These are phyloP conservation scores for Hemisphaericaspora subhashii DNA, from an alignment of 1,139 yeast species.

Conservation along the genomic window DNA sequence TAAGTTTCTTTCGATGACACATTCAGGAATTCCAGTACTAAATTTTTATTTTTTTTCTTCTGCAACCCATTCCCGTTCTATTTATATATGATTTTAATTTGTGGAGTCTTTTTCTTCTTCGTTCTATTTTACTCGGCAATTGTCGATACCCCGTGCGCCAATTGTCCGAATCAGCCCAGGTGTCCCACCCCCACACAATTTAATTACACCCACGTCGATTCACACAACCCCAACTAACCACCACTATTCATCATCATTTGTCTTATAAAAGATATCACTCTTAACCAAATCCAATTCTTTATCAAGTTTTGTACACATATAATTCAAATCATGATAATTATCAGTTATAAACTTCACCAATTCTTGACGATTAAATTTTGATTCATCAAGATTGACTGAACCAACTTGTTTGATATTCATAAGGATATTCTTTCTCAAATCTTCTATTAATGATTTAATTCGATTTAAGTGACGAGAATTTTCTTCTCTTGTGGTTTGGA, in stretches of 20 bases:
- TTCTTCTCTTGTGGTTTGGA: neutral
- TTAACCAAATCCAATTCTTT: constrained; percentile 11
- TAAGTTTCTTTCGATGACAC: too few species aligned
- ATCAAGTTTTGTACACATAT: constrained; percentile 11
- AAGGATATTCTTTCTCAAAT: constrained; percentile 3
- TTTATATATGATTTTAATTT: too few species aligned
- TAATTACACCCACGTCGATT: neutral
- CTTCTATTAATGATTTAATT: neutral
- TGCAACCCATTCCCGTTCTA: too few species aligned
- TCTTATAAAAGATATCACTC: constrained; percentile 12
- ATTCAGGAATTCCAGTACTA: too few species aligned
- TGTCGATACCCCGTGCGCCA: too few species aligned
- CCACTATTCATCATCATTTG: neutral
- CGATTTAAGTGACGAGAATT: neutral
- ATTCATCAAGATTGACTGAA: neutral
- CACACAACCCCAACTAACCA: too few species aligned
- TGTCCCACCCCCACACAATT: too few species aligned
- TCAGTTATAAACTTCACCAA: constrained; percentile 13
- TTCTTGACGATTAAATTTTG: constrained; percentile 12
- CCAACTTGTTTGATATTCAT: constrained; percentile 3
- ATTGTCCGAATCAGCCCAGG: too few species aligned
- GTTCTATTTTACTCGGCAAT: too few species aligned
- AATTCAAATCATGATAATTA: constrained; percentile 11
- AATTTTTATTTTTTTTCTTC: too few species aligned
- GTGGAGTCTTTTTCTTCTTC: too few species aligned